Evolutionary conservation across 257 asterid genomes (phyloP).

Genomic region (Solanum medicagineum): DNA sequence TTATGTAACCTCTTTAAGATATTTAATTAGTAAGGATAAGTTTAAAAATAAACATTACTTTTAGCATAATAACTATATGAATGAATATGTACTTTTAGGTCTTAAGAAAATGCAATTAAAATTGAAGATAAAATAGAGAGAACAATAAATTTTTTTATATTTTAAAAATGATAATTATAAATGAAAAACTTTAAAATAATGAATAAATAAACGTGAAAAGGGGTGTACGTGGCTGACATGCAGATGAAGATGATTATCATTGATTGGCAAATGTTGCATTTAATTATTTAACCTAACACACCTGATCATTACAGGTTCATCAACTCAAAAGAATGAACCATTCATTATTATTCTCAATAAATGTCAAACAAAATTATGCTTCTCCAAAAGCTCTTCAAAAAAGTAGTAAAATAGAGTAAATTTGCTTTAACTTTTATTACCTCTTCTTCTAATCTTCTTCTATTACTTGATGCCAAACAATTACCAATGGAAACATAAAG

Average conservation of each 20-base stretch:
- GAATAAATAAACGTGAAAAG: too few relatives aligned
- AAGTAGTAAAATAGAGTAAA: neutral
- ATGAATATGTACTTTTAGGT: neutral
- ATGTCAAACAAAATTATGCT: neutral
- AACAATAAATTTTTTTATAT: too few relatives aligned
- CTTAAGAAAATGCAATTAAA: neutral
- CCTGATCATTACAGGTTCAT: neutral
- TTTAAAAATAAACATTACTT: too few relatives aligned
- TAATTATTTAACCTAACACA: neutral
- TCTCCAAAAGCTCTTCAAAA: neutral
- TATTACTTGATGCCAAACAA: neutral
- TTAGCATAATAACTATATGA: neutral
- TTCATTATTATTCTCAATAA: neutral
- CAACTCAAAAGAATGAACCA: neutral
- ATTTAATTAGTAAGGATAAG: too few relatives aligned
- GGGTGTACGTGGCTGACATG: constrained; percentile 2
- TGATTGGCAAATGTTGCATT: neutral
- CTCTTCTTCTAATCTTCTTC: neutral
- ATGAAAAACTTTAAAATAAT: neutral
- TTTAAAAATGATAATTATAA: too few relatives aligned
- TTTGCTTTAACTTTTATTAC: neutral
- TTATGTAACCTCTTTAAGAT: too few relatives aligned
- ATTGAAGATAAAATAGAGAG: neutral
- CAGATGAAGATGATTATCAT: neutral
- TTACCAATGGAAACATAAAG: neutral